These are phyloP conservation scores for Stropharia rugosoannulata DNA, from an alignment of 768 basidiomycete genomes.

Conservation along the genomic window DNA sequence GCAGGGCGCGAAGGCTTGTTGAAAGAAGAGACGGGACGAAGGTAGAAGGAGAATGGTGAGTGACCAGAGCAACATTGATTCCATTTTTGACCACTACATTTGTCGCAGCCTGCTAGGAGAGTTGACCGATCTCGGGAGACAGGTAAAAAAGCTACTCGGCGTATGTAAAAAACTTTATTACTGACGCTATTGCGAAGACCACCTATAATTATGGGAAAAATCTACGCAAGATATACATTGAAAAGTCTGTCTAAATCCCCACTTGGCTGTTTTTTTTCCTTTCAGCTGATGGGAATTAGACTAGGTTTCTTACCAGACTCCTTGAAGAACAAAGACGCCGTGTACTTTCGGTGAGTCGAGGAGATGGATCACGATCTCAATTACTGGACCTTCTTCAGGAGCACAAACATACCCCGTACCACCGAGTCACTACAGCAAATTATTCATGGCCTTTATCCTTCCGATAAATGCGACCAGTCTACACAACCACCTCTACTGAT, in stretches of 20 bases:
- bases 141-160: constrained; percentile 36
- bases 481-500: constrained; percentile 51
- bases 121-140: constrained; percentile 66
- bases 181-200: constrained; percentile 38
- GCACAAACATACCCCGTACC: constrained; percentile 77
- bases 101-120: constrained; percentile 63
- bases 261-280: background rate
- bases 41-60: constrained; percentile 65
- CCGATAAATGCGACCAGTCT: constrained; percentile 41
- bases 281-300: constrained; percentile 31
- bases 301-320: constrained; percentile 62
- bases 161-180: background rate
- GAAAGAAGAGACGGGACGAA: constrained; percentile 57
- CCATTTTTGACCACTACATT: background rate
- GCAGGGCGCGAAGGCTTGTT: constrained; percentile 46
- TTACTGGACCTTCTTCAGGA: constrained; percentile 31
- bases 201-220: constrained; percentile 62
- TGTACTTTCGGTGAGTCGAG: constrained; percentile 55
- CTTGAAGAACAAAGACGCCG: constrained; percentile 39
- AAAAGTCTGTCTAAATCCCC: constrained; percentile 43
- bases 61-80: background rate
- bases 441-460: constrained; percentile 71
- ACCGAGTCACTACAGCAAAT: constrained; percentile 75
- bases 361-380: background rate
- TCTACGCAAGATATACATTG: constrained; percentile 63